phyloP scores from a whole-genome alignment of 768 basidiomycete genomes.

The Tylopilus rubrobrunneus region DNA sequence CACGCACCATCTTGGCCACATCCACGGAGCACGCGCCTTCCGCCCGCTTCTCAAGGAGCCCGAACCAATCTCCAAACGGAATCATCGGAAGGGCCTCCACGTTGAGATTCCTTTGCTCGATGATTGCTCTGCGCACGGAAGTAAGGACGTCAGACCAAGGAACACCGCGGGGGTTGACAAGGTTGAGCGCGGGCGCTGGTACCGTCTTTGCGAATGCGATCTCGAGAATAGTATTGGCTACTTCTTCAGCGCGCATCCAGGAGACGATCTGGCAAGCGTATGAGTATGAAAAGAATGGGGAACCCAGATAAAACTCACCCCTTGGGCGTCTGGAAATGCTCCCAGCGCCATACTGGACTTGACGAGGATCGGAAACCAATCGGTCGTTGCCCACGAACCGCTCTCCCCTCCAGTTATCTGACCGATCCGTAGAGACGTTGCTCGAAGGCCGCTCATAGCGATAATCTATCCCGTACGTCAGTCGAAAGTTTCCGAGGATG shows the following conservation, averaged over 20 bases:
- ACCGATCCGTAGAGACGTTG: constrained; percentile 40
- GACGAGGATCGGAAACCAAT: constrained; percentile 46
- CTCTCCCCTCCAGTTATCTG: constrained; percentile 40
- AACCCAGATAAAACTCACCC: constrained; percentile 26
- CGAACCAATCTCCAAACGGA: constrained; percentile 30
- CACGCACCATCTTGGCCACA: constrained; percentile 2
- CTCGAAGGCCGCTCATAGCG: constrained; percentile 34
- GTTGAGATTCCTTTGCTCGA: constrained; percentile 7
- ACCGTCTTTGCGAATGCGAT: constrained; percentile 22
- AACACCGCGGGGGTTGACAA: constrained; percentile 35
- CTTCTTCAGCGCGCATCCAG: constrained; percentile 38
- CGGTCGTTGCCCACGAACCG: constrained; percentile 42
- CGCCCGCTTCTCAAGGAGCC: constrained; percentile 23
- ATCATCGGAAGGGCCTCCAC: constrained; percentile 9
- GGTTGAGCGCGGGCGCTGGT: constrained; percentile 29
- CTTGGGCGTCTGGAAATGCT: constrained; percentile 26
- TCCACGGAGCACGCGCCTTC: constrained; percentile 10
- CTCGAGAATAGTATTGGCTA: constrained; percentile 32
- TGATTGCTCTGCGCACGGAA: constrained; percentile 16
- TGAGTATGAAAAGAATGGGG: neutral
- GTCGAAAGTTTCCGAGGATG: neutral
- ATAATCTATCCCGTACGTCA: constrained; percentile 31
- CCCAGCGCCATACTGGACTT: constrained; percentile 31
- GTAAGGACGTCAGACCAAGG: constrained; percentile 29
- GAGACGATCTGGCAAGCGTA: constrained; percentile 17